Evolutionary conservation across 208 protist genomes (phyloP).

Genomic region (Ichthyophonus hoferi): DNA sequence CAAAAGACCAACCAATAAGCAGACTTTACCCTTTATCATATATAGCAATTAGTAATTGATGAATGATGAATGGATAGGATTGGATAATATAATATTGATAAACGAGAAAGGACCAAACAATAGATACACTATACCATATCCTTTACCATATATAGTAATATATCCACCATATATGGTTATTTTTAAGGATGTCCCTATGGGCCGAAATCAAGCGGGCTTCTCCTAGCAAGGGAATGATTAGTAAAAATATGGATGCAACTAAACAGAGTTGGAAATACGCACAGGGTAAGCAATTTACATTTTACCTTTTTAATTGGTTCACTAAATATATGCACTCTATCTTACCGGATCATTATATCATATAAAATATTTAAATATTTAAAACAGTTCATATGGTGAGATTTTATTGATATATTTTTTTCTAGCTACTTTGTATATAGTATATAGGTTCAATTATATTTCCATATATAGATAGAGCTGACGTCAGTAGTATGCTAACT

Average conservation of each 20-base stretch:
- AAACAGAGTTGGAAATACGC: conserved; percentile 37
- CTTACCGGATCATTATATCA: too few species aligned
- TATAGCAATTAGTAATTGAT: not conserved
- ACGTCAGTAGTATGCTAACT: not conserved
- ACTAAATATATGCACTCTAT: too few species aligned
- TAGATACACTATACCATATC: too few species aligned
- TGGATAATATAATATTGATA: not conserved
- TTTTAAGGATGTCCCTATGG: conserved; percentile 12
- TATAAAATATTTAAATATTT: too few species aligned
- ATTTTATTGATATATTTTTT: not conserved
- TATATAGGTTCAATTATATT: not conserved
- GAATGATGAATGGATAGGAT: not conserved
- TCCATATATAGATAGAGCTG: not conserved
- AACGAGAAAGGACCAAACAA: not conserved
- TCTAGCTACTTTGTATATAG: not conserved
- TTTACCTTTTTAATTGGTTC: too few species aligned
- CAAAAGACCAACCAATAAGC: not conserved
- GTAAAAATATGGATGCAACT: conserved; percentile 41
- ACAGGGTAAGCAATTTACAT: too few species aligned
- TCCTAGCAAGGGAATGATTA: conserved; percentile 59
- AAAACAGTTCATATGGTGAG: not conserved
- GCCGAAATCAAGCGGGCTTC: conserved; percentile 66
- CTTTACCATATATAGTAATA: too few species aligned
- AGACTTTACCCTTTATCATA: not conserved
- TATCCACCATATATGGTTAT: not conserved